A percentile compares a stretch with the other conserved stretches of the same genome.
These are phyloP conservation scores for Haematococcus lacustris DNA, from an alignment of 139 green algal species.

Conservation along the genomic window DNA sequence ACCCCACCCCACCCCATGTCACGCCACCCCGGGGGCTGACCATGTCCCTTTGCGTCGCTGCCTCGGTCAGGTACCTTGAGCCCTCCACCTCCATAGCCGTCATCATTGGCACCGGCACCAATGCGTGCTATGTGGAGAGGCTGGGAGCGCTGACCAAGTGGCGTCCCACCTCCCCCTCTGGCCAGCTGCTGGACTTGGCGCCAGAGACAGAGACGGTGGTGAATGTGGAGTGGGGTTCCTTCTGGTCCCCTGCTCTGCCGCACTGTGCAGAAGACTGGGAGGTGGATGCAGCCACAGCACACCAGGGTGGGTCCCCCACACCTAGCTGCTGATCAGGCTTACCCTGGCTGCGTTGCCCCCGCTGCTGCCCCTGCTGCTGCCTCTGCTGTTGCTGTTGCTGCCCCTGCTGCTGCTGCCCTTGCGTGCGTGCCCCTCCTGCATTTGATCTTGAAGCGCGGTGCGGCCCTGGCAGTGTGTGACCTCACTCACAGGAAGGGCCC, in stretches of 20 bases:
- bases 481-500: no score
- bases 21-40: no score
- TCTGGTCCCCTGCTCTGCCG: constrained; percentile 38
- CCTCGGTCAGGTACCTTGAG: constrained; percentile 64
- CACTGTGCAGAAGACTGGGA: constrained; percentile 56
- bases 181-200: neutral
- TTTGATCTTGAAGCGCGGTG: no score
- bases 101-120: constrained; percentile 85
- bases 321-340: no score
- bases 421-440: no score
- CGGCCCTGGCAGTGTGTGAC: no score
- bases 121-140: constrained; percentile 72
- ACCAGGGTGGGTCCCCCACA: constrained; percentile 15
- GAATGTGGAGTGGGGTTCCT: constrained; percentile 80
- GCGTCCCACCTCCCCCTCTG: neutral
- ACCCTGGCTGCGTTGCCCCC: no score
- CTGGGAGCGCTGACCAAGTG: constrained; percentile 40
- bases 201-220: constrained; percentile 18
- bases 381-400: no score
- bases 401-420: no score
- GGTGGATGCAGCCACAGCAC: constrained; percentile 53
- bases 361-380: no score
- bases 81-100: constrained; percentile 52
- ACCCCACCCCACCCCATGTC: no score
- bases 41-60: no score